Conservation (phyloP, 441 rosid genomes). For the Biscutella laevigata region DNA sequence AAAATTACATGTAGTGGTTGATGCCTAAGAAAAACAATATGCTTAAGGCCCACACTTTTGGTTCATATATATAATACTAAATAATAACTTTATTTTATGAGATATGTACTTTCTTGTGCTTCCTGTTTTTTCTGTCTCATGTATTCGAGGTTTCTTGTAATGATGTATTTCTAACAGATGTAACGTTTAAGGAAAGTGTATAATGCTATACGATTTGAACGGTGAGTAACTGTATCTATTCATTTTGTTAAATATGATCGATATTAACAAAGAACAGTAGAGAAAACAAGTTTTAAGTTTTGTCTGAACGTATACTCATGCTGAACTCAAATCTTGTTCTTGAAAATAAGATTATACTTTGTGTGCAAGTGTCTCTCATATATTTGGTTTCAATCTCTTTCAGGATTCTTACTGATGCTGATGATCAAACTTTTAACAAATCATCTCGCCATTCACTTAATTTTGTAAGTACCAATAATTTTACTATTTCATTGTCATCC, state of each 20-base stretch:
- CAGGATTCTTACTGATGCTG: neutral
- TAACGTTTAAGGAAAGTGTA: constrained; percentile 1
- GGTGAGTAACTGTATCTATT: neutral
- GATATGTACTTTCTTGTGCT: neutral
- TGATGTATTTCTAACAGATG: neutral
- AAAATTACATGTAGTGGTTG: constrained; percentile 25
- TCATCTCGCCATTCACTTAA: neutral
- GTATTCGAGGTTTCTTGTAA: constrained; percentile 10
- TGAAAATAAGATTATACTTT: neutral
- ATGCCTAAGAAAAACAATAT: constrained; percentile 9
- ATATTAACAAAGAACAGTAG: neutral
- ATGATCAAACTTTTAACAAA: neutral
- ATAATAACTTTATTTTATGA: neutral
- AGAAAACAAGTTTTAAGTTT: neutral
- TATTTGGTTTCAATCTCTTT: neutral
- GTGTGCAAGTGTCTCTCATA: neutral
- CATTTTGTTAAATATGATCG: neutral
- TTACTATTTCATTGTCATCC: neutral
- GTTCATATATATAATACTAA: constrained; percentile 12
- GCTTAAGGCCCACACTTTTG: constrained; percentile 14
- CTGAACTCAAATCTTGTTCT: neutral
- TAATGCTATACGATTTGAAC: neutral
- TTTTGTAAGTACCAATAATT: constrained; percentile 2
- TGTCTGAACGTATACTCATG: neutral
- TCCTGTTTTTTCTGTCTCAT: constrained; percentile 1